Conservation (phyloP, 768 basidiomycete genomes). For the Dictyophora rubrovolvata region DNA sequence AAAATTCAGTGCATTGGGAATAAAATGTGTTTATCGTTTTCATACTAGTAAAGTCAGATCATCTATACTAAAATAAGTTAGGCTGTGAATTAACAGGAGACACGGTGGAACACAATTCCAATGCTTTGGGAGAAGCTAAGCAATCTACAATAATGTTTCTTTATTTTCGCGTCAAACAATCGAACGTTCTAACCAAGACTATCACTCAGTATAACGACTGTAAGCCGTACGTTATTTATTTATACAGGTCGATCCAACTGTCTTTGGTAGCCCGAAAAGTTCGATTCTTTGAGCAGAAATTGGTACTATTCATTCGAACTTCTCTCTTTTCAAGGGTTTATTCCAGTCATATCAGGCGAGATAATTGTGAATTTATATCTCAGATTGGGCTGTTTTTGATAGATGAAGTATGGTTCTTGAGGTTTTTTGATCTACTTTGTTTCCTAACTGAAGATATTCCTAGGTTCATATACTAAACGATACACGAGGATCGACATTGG, state of each 20-base stretch:
- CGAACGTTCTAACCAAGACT: not conserved
- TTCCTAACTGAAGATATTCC: not conserved
- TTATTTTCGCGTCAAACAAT: not conserved
- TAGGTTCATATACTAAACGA: constrained; percentile 93
- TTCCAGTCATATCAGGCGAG: constrained; percentile 31
- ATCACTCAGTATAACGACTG: constrained; percentile 60
- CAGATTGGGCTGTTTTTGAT: constrained; percentile 75
- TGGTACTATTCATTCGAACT: constrained; percentile 38
- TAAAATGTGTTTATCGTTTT: constrained; percentile 50
- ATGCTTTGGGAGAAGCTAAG: constrained; percentile 65
- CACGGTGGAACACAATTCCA: constrained; percentile 55
- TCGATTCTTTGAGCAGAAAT: constrained; percentile 86
- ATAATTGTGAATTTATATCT: constrained; percentile 55
- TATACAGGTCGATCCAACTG: not conserved
- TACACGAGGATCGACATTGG: constrained; percentile 80
- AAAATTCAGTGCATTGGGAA: constrained; percentile 67
- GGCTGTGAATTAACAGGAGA: constrained; percentile 92
- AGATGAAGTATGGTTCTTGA: constrained; percentile 56
- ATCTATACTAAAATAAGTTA: constrained; percentile 21
- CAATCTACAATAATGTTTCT: constrained; percentile 70
- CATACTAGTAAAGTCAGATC: not conserved
- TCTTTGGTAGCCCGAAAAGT: constrained; percentile 73
- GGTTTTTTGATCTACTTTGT: not conserved
- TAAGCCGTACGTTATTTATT: constrained; percentile 22
- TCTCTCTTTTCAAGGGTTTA: not conserved